Evolutionary conservation across 2,329 filamentous ascomycete genomes (phyloP), one percentile per base, ranked within the genome.

Genomic region (Setomelanomma holmii): DNA sequence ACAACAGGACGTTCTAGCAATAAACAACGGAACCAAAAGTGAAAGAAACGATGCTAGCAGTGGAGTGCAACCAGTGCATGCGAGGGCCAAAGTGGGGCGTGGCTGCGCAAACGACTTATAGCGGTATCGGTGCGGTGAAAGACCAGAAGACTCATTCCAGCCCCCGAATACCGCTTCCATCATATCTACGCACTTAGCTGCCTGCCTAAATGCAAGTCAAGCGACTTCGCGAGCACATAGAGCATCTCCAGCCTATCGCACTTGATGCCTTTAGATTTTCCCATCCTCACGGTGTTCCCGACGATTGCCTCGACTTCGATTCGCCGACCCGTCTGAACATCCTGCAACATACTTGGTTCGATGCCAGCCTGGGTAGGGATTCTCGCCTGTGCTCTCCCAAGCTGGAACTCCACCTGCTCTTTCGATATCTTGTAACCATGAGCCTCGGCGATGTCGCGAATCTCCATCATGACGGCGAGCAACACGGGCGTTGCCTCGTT

Each of bases 291-390:
- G 0, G 74, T 64, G 56, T 80, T 80, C 1, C 80, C 80, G 6
- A 82, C 54, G 45, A 83, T 82, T 1, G 79, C 79, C 52, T 82
- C 80, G 3, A 81, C 76, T 58, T 82, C 80, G 66, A 80, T 78
- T 5, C 69, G 64, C 20, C 78, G 67, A 1, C 70, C 71, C 16
- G 66, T 56, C 27, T 71, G 68, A 10, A 79, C 77, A 67, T 82
- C 80, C 14, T 79, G 75, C 44, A 82, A 58, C 80, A 83, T 82
- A 56, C 78, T 81, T 8, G 79, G 77, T 68, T 80, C 78, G 4
- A 78, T 74, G 0, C 79, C 79, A 4, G 64, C 66, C 4, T 68
- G 60, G 2, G 62, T 65, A 1, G 68, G 64, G 14, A 76, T 65
- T 21, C 78, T 63, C 11, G 66, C 72, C 43, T 62, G 72, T 1